These are phyloP conservation scores for Ophiorrhiza pumila DNA, from an alignment of 257 asterid species.

Conservation along the genomic window DNA sequence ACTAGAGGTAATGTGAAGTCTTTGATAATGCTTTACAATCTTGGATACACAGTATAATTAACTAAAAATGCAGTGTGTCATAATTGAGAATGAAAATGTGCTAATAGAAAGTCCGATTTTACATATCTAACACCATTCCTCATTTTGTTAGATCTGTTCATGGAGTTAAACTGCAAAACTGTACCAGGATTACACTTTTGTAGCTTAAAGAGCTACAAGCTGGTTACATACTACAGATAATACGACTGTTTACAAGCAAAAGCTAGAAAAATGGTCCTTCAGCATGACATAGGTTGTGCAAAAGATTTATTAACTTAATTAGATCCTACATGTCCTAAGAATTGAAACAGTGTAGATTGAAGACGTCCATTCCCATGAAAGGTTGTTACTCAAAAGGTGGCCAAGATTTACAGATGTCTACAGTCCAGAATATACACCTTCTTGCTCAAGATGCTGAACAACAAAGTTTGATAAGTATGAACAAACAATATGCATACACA, in stretches of 20 bases:
- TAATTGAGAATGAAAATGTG: not conserved
- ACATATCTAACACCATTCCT: not conserved
- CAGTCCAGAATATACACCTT: not conserved
- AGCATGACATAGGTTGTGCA: not conserved
- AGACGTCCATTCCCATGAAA: not conserved
- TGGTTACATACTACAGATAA: not conserved
- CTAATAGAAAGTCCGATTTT: not conserved
- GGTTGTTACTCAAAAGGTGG: not conserved
- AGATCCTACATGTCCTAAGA: not conserved
- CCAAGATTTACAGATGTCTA: not conserved
- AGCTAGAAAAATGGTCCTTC: not conserved
- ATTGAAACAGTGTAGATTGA: not conserved
- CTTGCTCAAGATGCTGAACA: no score
- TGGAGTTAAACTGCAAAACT: not conserved
- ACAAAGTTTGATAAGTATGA: no score
- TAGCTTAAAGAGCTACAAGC: not conserved
- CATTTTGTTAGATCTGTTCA: not conserved
- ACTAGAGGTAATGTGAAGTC: not conserved
- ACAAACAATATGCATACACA: not conserved
- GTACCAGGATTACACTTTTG: not conserved
- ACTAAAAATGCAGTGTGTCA: not conserved
- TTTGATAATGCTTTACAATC: not conserved
- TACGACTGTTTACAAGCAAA: not conserved
- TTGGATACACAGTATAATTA: not conserved
- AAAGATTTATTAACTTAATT: not conserved